A percentile compares a stretch with the other conserved stretches of the same genome.
Conservation (phyloP, 805 yeast species). For the Metschnikowia hibisci region DNA sequence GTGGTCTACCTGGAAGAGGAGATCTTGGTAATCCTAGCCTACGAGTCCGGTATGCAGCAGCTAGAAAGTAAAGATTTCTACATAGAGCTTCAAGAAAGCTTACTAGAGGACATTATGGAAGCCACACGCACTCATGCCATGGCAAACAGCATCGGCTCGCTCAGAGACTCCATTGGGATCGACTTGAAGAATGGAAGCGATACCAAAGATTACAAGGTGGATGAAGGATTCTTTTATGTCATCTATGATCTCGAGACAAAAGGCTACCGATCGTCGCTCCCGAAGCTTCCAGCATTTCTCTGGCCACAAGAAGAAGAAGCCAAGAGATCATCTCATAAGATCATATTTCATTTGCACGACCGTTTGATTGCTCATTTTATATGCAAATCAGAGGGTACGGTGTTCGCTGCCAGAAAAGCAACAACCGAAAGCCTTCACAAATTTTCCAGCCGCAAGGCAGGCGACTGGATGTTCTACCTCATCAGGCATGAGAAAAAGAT, state of each 20-base stretch:
- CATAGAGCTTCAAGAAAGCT: slow-evolving; percentile 13
- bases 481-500: slow-evolving; percentile 26
- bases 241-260: slow-evolving; percentile 25
- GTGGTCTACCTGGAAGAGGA: slow-evolving; percentile 27
- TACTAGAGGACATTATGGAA: slow-evolving; percentile 22
- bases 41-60: slow-evolving; percentile 25
- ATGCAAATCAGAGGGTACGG: slow-evolving; percentile 19
- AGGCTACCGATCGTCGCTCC: slow-evolving; percentile 34
- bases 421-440: slow-evolving; percentile 39
- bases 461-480: slow-evolving; percentile 43
- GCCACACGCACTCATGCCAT: slow-evolving; percentile 10
- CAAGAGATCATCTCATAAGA: background rate
- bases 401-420: slow-evolving; percentile 20
- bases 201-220: slow-evolving; percentile 14
- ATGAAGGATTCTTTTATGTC: slow-evolving; percentile 36
- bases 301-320: background rate
- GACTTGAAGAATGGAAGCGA: slow-evolving; percentile 6
- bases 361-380: slow-evolving; percentile 32
- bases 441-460: slow-evolving; percentile 33
- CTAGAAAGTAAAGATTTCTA: slow-evolving; percentile 26
- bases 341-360: slow-evolving; percentile 35
- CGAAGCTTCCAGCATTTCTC: slow-evolving; percentile 24
- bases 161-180: slow-evolving; percentile 22
- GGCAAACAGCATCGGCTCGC: slow-evolving; percentile 28
- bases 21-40: slow-evolving; percentile 24